These are phyloP conservation scores for Amphirosellinia nigrospora DNA, from an alignment of 495 filamentous ascomycete genomes.

Conservation along the genomic window DNA sequence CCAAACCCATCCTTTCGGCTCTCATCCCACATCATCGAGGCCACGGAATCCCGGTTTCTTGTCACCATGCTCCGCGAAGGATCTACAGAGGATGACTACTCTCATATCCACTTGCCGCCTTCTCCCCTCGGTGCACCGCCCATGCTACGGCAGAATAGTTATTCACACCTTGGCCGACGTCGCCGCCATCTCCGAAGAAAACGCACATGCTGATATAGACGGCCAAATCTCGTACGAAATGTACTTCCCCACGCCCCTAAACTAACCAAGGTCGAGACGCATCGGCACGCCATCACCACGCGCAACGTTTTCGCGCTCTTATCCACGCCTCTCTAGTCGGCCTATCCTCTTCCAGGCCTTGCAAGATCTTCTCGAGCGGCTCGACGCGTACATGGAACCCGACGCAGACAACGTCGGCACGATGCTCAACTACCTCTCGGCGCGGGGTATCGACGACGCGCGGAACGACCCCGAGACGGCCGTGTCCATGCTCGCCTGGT, in stretches of 20 bases:
- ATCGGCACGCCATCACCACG: slow-evolving; percentile 64
- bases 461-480: slow-evolving; percentile 66
- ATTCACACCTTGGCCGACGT: slow-evolving; percentile 43
- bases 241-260: slow-evolving; percentile 60
- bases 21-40: slow-evolving; percentile 61
- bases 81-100: slow-evolving; percentile 49
- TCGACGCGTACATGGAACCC: slow-evolving; percentile 59
- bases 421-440: slow-evolving; percentile 63
- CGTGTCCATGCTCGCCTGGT: slow-evolving; percentile 67
- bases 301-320: slow-evolving; percentile 70
- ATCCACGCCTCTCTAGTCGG: slow-evolving; percentile 63
- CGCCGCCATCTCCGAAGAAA: slow-evolving; percentile 52
- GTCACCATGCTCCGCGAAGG: slow-evolving; percentile 60
- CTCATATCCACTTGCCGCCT: slow-evolving; percentile 46
- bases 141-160: slow-evolving; percentile 45
- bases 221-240: slow-evolving; percentile 65
- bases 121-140: slow-evolving; percentile 53
- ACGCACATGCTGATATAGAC: slow-evolving; percentile 48
- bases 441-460: slow-evolving; percentile 69
- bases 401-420: slow-evolving; percentile 52
- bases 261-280: slow-evolving; percentile 49
- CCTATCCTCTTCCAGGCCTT: slow-evolving; percentile 64
- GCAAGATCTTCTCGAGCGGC: slow-evolving; percentile 60
- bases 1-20: slow-evolving; percentile 63
- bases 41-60: slow-evolving; percentile 59